Evolutionary conservation across 23 red algal species (phyloP).

Genomic region (Gracilaria domingensis): DNA sequence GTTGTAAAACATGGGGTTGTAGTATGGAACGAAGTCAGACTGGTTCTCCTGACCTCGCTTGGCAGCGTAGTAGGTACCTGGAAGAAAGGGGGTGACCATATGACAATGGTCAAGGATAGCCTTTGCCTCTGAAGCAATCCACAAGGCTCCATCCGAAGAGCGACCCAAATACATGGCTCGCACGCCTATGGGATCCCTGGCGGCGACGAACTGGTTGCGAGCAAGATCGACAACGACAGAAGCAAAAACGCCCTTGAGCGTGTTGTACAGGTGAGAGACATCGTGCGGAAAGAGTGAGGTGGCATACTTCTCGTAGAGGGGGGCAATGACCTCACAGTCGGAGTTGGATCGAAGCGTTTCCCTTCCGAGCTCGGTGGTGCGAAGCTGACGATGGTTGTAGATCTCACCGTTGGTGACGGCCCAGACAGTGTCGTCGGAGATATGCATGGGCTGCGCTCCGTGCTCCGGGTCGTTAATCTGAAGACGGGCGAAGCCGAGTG

Average conservation of each 20-base stretch:
- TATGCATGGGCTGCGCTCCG: constrained; percentile 94
- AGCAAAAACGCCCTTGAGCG: constrained; percentile 91
- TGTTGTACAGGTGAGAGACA: constrained; percentile 58
- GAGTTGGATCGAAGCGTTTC: constrained; percentile 46
- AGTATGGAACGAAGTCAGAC: constrained; percentile 65
- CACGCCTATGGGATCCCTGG: constrained; percentile 94
- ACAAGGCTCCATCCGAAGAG: constrained; percentile 76
- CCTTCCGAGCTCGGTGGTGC: constrained; percentile 21
- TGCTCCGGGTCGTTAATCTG: constrained; percentile 89
- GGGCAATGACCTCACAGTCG: constrained; percentile 94
- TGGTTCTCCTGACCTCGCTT: constrained; percentile 33
- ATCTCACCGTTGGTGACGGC: constrained; percentile 96
- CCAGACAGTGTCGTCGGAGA: constrained; percentile 41
- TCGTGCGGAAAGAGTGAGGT: constrained; percentile 34
- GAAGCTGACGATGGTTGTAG: constrained; percentile 90
- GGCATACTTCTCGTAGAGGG: constrained; percentile 77
- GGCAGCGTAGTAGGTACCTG: constrained; percentile 66
- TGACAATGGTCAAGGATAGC: constrained; percentile 68
- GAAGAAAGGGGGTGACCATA: constrained; percentile 50
- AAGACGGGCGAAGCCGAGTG: constrained; percentile 94
- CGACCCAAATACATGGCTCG: constrained; percentile 86
- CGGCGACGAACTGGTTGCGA: constrained; percentile 83
- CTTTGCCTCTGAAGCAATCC: constrained; percentile 92
- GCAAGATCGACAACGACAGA: constrained; percentile 77
- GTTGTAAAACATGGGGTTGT: constrained; percentile 75